These are phyloP conservation scores for Echinosophora koreensis DNA, from an alignment of 306 rosid genomes.

Conservation along the genomic window DNA sequence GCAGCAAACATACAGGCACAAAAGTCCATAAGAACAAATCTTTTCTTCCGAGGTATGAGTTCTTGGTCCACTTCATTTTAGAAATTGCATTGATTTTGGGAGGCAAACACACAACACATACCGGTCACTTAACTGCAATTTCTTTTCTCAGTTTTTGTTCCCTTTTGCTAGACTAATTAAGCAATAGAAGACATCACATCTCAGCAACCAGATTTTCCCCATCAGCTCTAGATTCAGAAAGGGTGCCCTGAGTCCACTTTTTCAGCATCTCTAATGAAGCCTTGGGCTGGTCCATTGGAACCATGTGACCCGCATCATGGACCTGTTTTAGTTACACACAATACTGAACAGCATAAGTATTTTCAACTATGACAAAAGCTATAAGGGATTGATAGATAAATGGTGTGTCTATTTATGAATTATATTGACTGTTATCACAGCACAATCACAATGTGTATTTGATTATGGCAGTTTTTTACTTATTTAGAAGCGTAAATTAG, in stretches of 20 bases:
- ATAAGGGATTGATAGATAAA: constrained; percentile 2
- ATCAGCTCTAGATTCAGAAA: constrained; percentile 53
- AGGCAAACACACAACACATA: neutral
- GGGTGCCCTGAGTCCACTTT: constrained; percentile 79
- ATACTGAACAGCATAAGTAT: constrained; percentile 24
- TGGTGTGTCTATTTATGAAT: constrained; percentile 3
- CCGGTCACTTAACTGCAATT: constrained; percentile 13
- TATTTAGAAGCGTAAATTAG: neutral
- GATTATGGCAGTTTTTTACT: neutral
- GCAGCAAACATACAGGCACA: constrained; percentile 19
- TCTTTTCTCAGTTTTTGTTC: neutral
- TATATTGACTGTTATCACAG: neutral
- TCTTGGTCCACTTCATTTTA: constrained; percentile 15
- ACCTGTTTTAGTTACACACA: constrained; percentile 65
- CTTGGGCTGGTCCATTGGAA: constrained; percentile 98
- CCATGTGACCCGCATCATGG: constrained; percentile 95
- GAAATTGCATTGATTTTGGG: neutral
- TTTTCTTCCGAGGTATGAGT: neutral
- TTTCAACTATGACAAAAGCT: constrained; percentile 2
- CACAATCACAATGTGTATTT: constrained; percentile 31
- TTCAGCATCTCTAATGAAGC: constrained; percentile 88
- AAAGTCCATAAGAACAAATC: neutral
- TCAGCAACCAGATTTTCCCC: constrained; percentile 63
- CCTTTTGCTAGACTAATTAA: neutral
- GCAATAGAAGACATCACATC: constrained; percentile 54